phyloP scores from a whole-genome alignment of 805 yeast species.

The Schwanniomyces vanrijiae region DNA sequence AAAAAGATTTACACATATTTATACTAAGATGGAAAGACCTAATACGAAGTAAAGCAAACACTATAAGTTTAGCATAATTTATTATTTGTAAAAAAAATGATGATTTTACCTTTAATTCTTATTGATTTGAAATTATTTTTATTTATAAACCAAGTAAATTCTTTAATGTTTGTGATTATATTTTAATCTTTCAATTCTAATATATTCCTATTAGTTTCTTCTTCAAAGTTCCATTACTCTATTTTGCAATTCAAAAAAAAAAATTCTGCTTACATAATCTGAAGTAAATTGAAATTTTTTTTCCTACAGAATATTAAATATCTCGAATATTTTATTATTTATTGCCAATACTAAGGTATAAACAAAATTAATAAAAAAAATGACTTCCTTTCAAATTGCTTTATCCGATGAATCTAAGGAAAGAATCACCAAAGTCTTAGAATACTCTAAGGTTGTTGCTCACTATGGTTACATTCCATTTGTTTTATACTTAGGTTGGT shows the following conservation, averaged over 20 bases:
- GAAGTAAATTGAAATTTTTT: neutral
- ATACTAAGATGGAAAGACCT: conserved; percentile 36
- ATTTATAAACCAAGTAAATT: no score
- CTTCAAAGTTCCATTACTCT: neutral
- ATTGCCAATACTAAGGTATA: neutral
- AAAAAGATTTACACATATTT: conserved; percentile 29
- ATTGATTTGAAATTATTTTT: no score
- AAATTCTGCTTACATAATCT: neutral
- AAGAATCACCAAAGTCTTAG: conserved; percentile 81
- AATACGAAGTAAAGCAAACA: conserved; percentile 31
- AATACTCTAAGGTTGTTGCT: conserved; percentile 79
- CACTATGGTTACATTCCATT: conserved; percentile 98
- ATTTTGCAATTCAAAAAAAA: conserved; percentile 1
- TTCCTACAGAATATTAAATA: neutral
- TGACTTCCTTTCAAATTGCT: conserved; percentile 24
- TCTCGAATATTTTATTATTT: neutral
- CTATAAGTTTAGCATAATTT: conserved; percentile 38
- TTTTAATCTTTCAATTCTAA: neutral
- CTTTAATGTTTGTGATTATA: no score
- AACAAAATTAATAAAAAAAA: neutral
- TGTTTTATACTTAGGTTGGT: conserved; percentile 77
- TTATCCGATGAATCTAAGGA: conserved; percentile 62
- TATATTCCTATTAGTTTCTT: neutral
- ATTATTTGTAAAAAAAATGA: no score
- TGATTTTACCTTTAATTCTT: no score